phyloP scores from a whole-genome alignment of 1,284 basidiomycete species.

The Neonothopanus nambi region DNA sequence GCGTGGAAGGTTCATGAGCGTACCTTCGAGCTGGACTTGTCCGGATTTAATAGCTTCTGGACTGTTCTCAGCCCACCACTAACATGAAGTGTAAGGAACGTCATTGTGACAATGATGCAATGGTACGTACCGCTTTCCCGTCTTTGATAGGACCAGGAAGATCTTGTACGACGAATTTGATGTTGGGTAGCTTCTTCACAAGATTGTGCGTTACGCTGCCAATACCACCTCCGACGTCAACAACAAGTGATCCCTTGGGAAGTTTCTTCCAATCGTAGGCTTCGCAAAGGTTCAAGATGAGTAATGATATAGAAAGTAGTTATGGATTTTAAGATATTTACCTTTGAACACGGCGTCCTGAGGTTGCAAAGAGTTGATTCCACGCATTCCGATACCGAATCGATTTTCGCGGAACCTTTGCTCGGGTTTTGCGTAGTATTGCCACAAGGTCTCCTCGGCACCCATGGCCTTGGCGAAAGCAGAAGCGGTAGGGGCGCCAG shows the following conservation, averaged over 20 bases:
- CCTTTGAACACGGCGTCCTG: constrained; percentile 31
- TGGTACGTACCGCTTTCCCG: constrained; percentile 30
- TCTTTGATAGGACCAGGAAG: constrained; percentile 29
- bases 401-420: no score
- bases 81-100: no score
- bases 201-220: constrained; percentile 33
- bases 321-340: constrained; percentile 18
- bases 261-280: constrained; percentile 38
- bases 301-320: neutral
- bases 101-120: no score
- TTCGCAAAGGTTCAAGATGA: neutral
- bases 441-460: no score
- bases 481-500: no score
- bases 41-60: neutral
- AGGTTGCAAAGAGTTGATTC: no score
- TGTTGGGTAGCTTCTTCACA: constrained; percentile 25
- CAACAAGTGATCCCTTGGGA: constrained; percentile 30
- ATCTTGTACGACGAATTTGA: constrained; percentile 41
- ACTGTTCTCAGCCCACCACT: constrained; percentile 6
- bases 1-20: no score
- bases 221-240: constrained; percentile 45
- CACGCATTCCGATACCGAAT: no score
- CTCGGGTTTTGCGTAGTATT: no score
- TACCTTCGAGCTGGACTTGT: constrained; percentile 4
- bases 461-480: no score